phyloP scores from a whole-genome alignment of 1,284 basidiomycete genomes.

The Pseudozyma thailandica region DNA sequence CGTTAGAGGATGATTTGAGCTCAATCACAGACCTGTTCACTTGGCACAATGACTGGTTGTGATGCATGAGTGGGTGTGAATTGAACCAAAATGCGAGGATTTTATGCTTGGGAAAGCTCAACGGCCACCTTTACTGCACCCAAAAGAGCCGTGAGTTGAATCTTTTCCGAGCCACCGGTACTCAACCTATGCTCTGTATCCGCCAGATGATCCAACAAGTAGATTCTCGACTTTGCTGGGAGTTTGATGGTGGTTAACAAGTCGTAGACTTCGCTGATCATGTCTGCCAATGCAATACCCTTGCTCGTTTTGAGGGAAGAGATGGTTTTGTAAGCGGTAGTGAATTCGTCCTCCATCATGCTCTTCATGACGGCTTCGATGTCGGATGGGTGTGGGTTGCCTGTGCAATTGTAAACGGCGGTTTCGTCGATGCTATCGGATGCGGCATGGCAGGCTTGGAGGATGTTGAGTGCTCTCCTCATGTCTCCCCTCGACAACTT shows the following conservation, averaged over 20 bases:
- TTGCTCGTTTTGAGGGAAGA: slow-evolving; percentile 86
- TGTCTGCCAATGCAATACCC: slow-evolving; percentile 92
- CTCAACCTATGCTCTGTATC: slow-evolving; percentile 88
- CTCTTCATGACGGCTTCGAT: slow-evolving; percentile 91
- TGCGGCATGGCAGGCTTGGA: slow-evolving; percentile 97
- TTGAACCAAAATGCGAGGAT: not conserved
- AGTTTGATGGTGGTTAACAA: slow-evolving; percentile 87
- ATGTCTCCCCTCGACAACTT: slow-evolving; percentile 96
- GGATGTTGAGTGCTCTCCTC: slow-evolving; percentile 92
- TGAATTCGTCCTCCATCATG: slow-evolving; percentile 97
- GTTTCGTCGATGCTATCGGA: slow-evolving; percentile 86
- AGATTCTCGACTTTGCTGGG: slow-evolving; percentile 84
- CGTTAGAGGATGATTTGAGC: not conserved
- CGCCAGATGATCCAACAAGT: slow-evolving; percentile 85
- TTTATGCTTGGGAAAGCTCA: slow-evolving; percentile 71
- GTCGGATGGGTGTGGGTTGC: slow-evolving; percentile 92
- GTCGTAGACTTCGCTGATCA: slow-evolving; percentile 92
- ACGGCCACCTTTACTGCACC: slow-evolving; percentile 94
- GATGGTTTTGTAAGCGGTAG: slow-evolving; percentile 87
- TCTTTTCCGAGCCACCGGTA: slow-evolving; percentile 91
- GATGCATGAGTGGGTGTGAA: not conserved
- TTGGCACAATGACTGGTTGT: not conserved
- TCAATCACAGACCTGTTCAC: not conserved
- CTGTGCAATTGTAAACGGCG: slow-evolving; percentile 96
- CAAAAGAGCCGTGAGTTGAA: slow-evolving; percentile 90